phyloP scores from a whole-genome alignment of 352 stramenopile genomes.

The Pythium insidiosum region DNA sequence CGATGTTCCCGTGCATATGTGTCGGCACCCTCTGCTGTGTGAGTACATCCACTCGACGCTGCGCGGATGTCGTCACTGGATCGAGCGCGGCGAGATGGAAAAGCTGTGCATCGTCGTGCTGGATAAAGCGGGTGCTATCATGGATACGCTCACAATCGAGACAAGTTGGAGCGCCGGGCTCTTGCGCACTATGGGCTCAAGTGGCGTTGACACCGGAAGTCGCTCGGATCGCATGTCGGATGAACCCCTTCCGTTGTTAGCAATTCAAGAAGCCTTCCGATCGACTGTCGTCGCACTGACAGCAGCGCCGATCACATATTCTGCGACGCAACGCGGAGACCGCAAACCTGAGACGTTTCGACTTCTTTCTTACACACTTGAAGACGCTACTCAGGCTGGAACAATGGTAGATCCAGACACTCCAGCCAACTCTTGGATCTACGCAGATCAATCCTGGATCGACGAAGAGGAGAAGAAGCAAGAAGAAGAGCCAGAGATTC shows the following conservation, averaged over 20 bases:
- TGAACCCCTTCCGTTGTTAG: conserved; percentile 23
- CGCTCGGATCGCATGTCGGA: neutral
- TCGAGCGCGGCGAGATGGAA: conserved; percentile 46
- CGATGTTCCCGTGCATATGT: conserved; percentile 75
- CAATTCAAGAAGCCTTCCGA: conserved; percentile 62
- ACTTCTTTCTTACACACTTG: conserved; percentile 51
- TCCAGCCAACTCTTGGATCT: conserved; percentile 57
- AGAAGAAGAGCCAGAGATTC: conserved; percentile 19
- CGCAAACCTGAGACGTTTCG: conserved; percentile 72
- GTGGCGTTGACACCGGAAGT: too few relatives aligned
- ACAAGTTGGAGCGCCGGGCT: conserved; percentile 31
- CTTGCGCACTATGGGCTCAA: too few relatives aligned
- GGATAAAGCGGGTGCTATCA: conserved; percentile 28
- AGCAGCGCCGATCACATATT: conserved; percentile 20
- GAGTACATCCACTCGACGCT: conserved; percentile 79
- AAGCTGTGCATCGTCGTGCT: conserved; percentile 58
- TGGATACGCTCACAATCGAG: conserved; percentile 52
- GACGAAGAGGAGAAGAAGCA: conserved; percentile 16
- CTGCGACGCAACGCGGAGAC: too few relatives aligned
- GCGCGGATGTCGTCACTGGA: conserved; percentile 50
- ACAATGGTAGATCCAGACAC: conserved; percentile 30
- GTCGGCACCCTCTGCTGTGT: conserved; percentile 51
- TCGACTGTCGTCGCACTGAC: conserved; percentile 47
- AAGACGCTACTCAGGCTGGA: conserved; percentile 25
- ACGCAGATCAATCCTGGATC: conserved; percentile 49